Evolutionary conservation across 345 rosid species (phyloP), one percentile per base, ranked within the genome.

Genomic region (Anacardium occidentale): DNA sequence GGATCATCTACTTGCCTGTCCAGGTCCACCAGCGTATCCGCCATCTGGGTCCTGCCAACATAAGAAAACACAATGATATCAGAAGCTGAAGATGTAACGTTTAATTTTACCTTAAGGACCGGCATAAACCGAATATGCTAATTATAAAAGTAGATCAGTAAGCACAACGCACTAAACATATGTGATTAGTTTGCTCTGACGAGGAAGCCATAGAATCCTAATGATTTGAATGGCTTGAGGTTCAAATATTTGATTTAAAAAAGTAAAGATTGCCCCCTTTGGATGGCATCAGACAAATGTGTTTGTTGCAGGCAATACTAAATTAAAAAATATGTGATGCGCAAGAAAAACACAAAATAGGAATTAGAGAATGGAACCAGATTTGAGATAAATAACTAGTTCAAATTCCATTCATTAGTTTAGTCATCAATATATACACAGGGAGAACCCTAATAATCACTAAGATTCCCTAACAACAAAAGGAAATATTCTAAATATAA

Each of bases 1-100:
- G 64, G 52, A 61, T 59, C 47, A 52, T 65, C 25, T 57, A 86
- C 95, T 82, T 85, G 87, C 99, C 97, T 95, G 99, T 74, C 96
- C 94, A 81, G 99, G 99, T 74, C 99, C 99, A 26, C 99, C 99
- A 76, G 91, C 92, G 71, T 86, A 95, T 73, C 99, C 99, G 72
- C 99, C 98, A 81, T 85, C 73, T 25, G 91, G 89, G 40, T 85
- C 97, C 98, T 95, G 87, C 58, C 71, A 32, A 70, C 24, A 37
- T 10, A 37, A 69, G 6, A 12, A 48, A 71, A 54, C 53, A 62
- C 13, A 20, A 9, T 51, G 32, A 52, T 62, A 51, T 12, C 42
- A 24, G 14, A 57, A 29, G 21, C 73, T 0, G 45, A 42, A 68
- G 61, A 15, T 29, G 25, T 45, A 57, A 20, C 4, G 4, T 26